Conservation (phyloP, 768 basidiomycete genomes). For the Leccinum disarticulatum region DNA sequence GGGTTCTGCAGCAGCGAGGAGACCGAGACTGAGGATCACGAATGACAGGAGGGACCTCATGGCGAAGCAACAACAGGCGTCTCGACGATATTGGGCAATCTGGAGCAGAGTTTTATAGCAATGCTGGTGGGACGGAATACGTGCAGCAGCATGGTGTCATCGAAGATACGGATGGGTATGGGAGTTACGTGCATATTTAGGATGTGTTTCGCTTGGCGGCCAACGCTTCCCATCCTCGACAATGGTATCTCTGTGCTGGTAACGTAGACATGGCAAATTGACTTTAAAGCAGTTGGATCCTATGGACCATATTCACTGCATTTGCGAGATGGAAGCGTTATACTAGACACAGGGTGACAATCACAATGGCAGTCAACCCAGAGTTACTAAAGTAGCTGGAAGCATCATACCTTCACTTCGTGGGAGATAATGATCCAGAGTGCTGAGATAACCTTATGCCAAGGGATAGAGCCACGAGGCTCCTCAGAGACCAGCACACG, state of each 20-base stretch:
- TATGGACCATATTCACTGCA: too few species aligned
- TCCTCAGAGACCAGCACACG: background rate
- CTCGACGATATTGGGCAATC: background rate
- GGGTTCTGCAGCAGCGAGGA: slow-evolving; percentile 18
- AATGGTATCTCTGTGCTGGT: too few species aligned
- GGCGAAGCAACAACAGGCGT: slow-evolving; percentile 8
- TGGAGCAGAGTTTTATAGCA: slow-evolving; percentile 9
- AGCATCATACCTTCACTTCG: background rate
- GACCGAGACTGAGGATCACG: slow-evolving; percentile 17
- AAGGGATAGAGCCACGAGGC: background rate
- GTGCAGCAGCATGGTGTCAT: slow-evolving; percentile 8
- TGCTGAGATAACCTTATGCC: background rate
- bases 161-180: slow-evolving; percentile 2
- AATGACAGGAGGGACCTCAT: slow-evolving; percentile 20
- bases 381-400: too few species aligned
- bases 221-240: background rate
- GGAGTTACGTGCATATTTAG: slow-evolving; percentile 8
- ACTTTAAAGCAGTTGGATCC: background rate
- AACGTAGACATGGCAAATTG: too few species aligned
- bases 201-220: background rate
- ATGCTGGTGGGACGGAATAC: slow-evolving; percentile 9
- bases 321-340: background rate
- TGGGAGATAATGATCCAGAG: background rate
- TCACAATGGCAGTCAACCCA: too few species aligned
- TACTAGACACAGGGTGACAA: too few species aligned